Conservation (phyloP, 495 filamentous ascomycete genomes). For the Thozetella sp. region DNA sequence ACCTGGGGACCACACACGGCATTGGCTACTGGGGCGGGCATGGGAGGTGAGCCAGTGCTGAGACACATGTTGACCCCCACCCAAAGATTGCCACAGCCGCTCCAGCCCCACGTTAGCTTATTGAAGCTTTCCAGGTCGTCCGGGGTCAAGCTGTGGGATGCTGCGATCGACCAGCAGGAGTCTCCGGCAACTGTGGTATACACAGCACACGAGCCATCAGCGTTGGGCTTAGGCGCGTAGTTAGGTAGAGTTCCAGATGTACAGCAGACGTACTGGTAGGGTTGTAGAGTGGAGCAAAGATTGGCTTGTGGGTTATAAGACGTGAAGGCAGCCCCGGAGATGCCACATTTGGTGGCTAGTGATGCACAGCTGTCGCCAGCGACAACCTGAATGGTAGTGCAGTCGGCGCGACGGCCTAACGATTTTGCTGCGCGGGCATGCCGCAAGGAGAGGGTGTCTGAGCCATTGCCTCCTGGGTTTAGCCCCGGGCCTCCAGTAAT, state of each 20-base stretch:
- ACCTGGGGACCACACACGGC: conserved; percentile 48
- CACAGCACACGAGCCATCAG: conserved; percentile 39
- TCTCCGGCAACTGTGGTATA: conserved; percentile 36
- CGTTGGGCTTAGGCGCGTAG: conserved; percentile 33
- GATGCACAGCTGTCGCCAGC: conserved; percentile 38
- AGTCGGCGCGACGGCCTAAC: too few relatives aligned
- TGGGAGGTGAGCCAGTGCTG: conserved; percentile 43
- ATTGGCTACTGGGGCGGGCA: conserved; percentile 37
- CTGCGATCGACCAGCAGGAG: conserved; percentile 28
- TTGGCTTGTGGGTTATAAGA: conserved; percentile 34
- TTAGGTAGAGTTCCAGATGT: conserved; percentile 36
- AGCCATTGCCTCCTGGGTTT: too few relatives aligned
- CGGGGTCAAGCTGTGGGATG: conserved; percentile 26
- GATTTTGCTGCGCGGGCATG: too few relatives aligned
- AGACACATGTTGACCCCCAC: conserved; percentile 41
- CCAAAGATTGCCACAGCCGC: conserved; percentile 37
- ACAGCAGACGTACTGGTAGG: conserved; percentile 49
- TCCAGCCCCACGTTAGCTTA: conserved; percentile 52
- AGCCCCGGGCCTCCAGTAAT: too few relatives aligned
- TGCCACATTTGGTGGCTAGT: conserved; percentile 40
- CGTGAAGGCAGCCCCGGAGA: conserved; percentile 33
- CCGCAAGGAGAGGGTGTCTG: too few relatives aligned
- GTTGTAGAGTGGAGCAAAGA: conserved; percentile 34
- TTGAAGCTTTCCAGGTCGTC: conserved; percentile 39
- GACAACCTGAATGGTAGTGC: conserved; percentile 19